Evolutionary conservation across 306 rosid species (phyloP).

Genomic region (Datisca glomerata): DNA sequence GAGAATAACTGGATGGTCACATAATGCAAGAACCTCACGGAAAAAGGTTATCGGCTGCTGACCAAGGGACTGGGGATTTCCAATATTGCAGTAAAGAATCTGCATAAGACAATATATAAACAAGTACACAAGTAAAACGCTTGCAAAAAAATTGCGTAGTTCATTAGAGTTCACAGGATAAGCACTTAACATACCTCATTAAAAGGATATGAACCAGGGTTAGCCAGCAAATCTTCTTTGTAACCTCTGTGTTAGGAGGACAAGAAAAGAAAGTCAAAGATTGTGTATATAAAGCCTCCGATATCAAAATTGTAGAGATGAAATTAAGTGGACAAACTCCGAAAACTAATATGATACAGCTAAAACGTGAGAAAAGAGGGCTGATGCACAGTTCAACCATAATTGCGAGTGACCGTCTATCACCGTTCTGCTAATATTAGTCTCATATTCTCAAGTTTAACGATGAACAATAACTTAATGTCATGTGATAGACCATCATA

Average conservation of each 20-base stretch:
- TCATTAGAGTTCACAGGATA: background rate
- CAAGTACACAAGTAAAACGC: background rate
- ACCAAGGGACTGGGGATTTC: conserved; percentile 97
- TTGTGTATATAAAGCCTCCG: too few relatives aligned
- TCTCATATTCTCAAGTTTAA: background rate
- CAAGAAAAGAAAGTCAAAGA: background rate
- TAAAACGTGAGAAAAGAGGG: too few relatives aligned
- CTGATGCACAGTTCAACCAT: too few relatives aligned
- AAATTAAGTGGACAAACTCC: too few relatives aligned
- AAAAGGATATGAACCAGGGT: conserved; percentile 68
- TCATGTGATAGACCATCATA: background rate
- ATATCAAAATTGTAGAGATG: too few relatives aligned
- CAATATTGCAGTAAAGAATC: conserved; percentile 93
- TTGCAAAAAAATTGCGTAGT: background rate
- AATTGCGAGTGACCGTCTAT: too few relatives aligned
- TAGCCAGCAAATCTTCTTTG: conserved; percentile 51
- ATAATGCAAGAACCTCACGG: conserved; percentile 92
- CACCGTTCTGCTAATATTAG: too few relatives aligned
- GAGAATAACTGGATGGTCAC: conserved; percentile 79
- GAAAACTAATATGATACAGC: too few relatives aligned
- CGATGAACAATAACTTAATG: background rate
- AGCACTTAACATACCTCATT: conserved; percentile 48
- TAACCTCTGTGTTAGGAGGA: conserved; percentile 34
- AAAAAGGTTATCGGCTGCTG: conserved; percentile 81
- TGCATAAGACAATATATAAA: conserved; percentile 10